Evolutionary conservation across 352 stramenopile genomes (phyloP).

Genomic region (Elongisporangium anandrum): DNA sequence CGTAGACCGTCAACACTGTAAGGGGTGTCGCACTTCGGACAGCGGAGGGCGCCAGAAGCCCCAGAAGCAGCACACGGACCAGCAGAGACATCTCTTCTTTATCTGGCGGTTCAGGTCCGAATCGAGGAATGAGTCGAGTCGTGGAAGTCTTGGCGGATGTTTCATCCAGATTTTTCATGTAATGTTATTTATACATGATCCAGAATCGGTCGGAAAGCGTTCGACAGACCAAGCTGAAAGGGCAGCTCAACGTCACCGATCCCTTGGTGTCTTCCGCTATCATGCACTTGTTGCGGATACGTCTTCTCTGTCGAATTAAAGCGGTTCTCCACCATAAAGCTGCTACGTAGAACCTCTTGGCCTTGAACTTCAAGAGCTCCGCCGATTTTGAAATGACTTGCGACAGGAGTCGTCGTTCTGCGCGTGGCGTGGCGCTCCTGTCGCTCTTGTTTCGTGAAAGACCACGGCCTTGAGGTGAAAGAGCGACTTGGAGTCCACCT

Average conservation of each 20-base stretch:
- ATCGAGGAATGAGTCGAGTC: no score
- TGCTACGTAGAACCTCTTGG: slow-evolving; percentile 69
- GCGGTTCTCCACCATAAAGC: slow-evolving; percentile 76
- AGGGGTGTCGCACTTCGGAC: background rate
- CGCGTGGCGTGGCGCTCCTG: slow-evolving; percentile 44
- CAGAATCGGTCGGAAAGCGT: no score
- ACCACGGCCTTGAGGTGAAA: slow-evolving; percentile 81
- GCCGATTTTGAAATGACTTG: slow-evolving; percentile 52
- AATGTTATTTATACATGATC: no score
- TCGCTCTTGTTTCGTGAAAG: slow-evolving; percentile 79
- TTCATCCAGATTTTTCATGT: no score
- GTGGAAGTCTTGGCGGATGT: no score
- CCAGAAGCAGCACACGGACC: background rate
- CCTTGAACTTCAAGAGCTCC: slow-evolving; percentile 62
- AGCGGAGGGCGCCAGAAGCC: background rate
- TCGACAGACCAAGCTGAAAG: no score
- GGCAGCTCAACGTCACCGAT: no score
- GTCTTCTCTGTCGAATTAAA: slow-evolving; percentile 59
- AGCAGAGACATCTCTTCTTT: background rate
- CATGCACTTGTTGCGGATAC: slow-evolving; percentile 65
- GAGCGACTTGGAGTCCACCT: slow-evolving; percentile 80
- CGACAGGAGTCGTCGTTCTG: slow-evolving; percentile 31
- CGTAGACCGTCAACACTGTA: background rate
- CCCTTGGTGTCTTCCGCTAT: no score
- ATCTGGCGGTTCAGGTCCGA: no score